Base-by-base conservation (phyloP, 179 eudicot genomes). In the Spinacia oleracea region DNA sequence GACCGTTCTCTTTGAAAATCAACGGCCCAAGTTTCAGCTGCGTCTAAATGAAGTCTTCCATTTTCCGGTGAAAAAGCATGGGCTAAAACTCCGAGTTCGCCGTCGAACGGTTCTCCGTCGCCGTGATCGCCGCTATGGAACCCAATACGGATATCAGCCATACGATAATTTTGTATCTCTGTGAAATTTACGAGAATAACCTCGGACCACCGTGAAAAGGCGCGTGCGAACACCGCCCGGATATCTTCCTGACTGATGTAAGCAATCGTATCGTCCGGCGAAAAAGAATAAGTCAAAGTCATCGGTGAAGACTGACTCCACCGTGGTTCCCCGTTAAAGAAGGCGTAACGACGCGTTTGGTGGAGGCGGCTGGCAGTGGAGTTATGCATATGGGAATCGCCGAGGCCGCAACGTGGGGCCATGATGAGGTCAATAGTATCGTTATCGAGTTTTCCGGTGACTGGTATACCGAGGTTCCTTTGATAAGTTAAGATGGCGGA, bases 81-180 rank as follows among this genome's bases (percentile, higher is more conserved):
- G 0, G 92, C 98, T 38, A 94, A 73, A 12, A 91, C 88, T 2
- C 98, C 97, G 42, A 92, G 35, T 0, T 88, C 89, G 6, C 98
- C 98, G 50, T 94, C 98, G 71, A 94, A 94, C 56, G 96, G 85
- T 78, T 92, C 91, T 31, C 96, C 97, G 72, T 93, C 97, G 0
- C 97, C 98, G 82, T 92, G 98, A 67, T 90, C 92, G 0, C 98
- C 97, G 0, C 38, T 35, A 70, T 81, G 85, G 60, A 93, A 94
- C 29, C 92, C 98, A 50, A 94, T 92, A 43, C 70, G 87, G 14
- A 94, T 76, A 53, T 94, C 97, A 0, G 98, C 97, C 25, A 69
- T 15, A 3, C 9, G 8, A 76, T 91, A 86, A 0, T 83, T 83
- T 4, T 62, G 72, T 0, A 60, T 60, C 73, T 89, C 91, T 27